phyloP scores from a whole-genome alignment of 495 filamentous ascomycete genomes.

The Neurospora sp. region DNA sequence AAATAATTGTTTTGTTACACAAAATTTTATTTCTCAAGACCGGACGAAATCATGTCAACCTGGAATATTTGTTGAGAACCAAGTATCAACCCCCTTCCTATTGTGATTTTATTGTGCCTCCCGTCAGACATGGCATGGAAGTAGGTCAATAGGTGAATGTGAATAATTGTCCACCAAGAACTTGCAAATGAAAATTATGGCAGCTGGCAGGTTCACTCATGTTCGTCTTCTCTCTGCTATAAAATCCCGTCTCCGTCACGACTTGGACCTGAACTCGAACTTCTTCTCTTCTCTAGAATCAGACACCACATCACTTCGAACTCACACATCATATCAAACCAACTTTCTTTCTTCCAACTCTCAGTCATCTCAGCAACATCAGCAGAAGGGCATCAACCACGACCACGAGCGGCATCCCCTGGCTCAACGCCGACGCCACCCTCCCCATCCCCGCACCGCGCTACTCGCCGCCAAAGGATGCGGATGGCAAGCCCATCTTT shows the following conservation, averaged over 20 bases:
- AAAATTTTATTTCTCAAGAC: too few relatives aligned
- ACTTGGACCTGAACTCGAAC: background rate
- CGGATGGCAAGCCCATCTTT: background rate
- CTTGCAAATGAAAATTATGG: background rate
- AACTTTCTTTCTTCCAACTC: background rate
- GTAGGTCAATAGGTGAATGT: background rate
- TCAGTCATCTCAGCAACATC: background rate
- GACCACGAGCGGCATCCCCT: background rate
- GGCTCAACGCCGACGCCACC: background rate
- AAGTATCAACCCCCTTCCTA: background rate
- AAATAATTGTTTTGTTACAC: too few relatives aligned
- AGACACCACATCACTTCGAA: background rate
- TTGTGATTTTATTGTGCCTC: background rate
- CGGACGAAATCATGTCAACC: too few relatives aligned
- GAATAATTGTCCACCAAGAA: background rate
- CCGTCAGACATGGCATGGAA: background rate
- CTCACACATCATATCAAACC: background rate
- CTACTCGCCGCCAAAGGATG: background rate
- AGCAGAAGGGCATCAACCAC: background rate
- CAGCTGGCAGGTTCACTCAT: background rate
- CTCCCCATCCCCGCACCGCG: background rate
- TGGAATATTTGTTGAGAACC: too few relatives aligned
- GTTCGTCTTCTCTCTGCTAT: background rate
- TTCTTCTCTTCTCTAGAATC: background rate
- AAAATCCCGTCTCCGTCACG: background rate